These are phyloP conservation scores for Xerocomus nothofagi DNA, from an alignment of 1,284 basidiomycete genomes.

Conservation along the genomic window DNA sequence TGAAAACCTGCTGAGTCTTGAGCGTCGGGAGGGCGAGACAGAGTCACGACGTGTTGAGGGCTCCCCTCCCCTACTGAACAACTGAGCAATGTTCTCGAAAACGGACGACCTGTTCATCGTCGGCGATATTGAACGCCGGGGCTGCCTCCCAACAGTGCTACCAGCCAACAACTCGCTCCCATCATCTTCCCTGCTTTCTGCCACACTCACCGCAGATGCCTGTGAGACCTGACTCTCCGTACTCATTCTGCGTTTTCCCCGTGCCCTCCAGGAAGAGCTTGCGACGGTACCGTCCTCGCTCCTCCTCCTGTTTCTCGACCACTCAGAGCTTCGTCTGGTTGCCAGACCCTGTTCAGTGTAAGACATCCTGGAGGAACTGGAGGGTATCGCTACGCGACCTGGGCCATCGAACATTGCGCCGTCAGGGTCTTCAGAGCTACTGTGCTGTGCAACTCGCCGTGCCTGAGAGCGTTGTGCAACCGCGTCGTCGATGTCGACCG, in stretches of 20 bases:
- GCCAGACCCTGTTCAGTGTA: constrained; percentile 47
- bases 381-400: constrained; percentile 66
- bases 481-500: constrained; percentile 64
- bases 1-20: constrained; percentile 54
- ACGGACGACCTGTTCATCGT: constrained; percentile 51
- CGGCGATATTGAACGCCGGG: constrained; percentile 38
- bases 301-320: constrained; percentile 49
- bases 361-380: constrained; percentile 76
- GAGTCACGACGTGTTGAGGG: constrained; percentile 50
- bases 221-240: constrained; percentile 47
- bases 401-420: constrained; percentile 78
- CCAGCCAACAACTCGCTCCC: constrained; percentile 26
- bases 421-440: constrained; percentile 46
- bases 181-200: constrained; percentile 24
- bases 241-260: constrained; percentile 45
- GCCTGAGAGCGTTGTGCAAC: constrained; percentile 48
- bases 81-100: constrained; percentile 65
- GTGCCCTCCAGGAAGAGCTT: constrained; percentile 30
- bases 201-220: constrained; percentile 30
- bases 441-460: constrained; percentile 67
- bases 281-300: constrained; percentile 46
- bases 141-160: constrained; percentile 27
- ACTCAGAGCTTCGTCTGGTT: constrained; percentile 55
- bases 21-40: constrained; percentile 49
- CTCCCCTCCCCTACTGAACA: constrained; percentile 60